Evolutionary conservation across 202 grass and related monocot species (phyloP), one percentile per base, ranked within the genome.

Genomic region (Brachypodium distachyon): DNA sequence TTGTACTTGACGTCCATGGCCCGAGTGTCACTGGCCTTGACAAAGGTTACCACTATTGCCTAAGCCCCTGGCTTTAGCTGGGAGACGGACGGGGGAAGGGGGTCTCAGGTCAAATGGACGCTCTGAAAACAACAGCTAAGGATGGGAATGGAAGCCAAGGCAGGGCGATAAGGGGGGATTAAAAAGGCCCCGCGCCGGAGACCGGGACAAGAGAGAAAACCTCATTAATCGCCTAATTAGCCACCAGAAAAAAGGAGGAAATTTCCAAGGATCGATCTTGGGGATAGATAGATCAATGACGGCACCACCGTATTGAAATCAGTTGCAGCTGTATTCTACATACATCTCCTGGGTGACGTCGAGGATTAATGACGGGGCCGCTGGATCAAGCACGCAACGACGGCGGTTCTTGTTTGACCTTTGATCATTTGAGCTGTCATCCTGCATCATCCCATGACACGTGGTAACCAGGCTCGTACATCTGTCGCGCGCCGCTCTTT

Each of bases 1-100:
- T 76, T 86, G 82, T 67, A 73, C 79, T 85, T 89, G 66, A 85
- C 81, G 73, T 92, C 91, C 81, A 87, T 88, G 76, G 86, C 81
- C 58, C 52, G 19, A n/a, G 31, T 55, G 40, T 58, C 78, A 62
- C 70, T 75, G 39, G 50, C 17, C 70, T 76, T 76, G 78, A 75
- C 84, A 61, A 65, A 52, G 70, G 65, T 82, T 90, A 86, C 82
- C 70, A 67, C 60, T 82, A 74, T 76, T 50, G 80, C 61, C 79
- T 82, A 65, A 73, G 78, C 75, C 58, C 4, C 74, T 31, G 49
- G 72, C 73, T 65, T 70, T 61, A 75, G 85, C 76, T 87, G 32
- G 36, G 66, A 61, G 67, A 54, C 62, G 14, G 5, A 16, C 4
- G 26, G 36, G 19, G 41, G 13, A 73, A 38, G 73, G 55, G n/a